Percentiles rank a stretch among this genome's conserved stretches.
Conservation (phyloP, 1,284 basidiomycete genomes). For the Leccinum griseonigrum region DNA sequence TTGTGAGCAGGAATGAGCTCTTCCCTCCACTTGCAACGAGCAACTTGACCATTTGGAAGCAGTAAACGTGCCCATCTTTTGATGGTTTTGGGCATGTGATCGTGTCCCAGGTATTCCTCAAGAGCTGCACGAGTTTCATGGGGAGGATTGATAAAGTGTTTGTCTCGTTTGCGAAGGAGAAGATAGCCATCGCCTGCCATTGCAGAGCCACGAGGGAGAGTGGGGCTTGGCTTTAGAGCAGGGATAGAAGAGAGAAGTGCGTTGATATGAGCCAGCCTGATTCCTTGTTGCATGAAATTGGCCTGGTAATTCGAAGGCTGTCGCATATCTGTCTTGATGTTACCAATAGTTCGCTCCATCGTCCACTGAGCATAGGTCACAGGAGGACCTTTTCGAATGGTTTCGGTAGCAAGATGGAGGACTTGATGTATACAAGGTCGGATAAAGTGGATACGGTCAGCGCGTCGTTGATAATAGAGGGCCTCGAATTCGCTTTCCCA, state of each 20-base stretch:
- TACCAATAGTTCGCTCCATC: slow-evolving; percentile 11
- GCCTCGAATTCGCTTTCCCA: slow-evolving; percentile 2
- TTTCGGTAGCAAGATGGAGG: not conserved
- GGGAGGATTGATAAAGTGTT: too few relatives aligned
- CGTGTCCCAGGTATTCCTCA: too few relatives aligned
- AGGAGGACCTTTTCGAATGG: slow-evolving; percentile 7
- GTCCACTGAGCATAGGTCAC: slow-evolving; percentile 13
- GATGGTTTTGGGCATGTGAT: too few relatives aligned
- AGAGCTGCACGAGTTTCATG: too few relatives aligned
- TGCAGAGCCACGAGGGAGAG: too few relatives aligned
- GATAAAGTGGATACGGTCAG: not conserved
- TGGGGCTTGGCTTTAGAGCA: not conserved
- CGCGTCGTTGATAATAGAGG: not conserved
- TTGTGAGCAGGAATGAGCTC: too few relatives aligned
- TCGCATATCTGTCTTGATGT: slow-evolving; percentile 7
- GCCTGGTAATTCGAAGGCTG: slow-evolving; percentile 1
- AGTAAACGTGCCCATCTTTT: too few relatives aligned
- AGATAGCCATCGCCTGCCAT: too few relatives aligned
- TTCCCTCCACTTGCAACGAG: too few relatives aligned
- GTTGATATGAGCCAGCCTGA: not conserved
- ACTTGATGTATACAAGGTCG: slow-evolving; percentile 1
- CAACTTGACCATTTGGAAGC: too few relatives aligned
- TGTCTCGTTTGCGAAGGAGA: too few relatives aligned
- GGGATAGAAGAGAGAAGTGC: not conserved
- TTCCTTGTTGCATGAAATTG: not conserved